Base-by-base conservation (phyloP, 768 basidiomycete genomes). In the Naganishia vishniacii region DNA sequence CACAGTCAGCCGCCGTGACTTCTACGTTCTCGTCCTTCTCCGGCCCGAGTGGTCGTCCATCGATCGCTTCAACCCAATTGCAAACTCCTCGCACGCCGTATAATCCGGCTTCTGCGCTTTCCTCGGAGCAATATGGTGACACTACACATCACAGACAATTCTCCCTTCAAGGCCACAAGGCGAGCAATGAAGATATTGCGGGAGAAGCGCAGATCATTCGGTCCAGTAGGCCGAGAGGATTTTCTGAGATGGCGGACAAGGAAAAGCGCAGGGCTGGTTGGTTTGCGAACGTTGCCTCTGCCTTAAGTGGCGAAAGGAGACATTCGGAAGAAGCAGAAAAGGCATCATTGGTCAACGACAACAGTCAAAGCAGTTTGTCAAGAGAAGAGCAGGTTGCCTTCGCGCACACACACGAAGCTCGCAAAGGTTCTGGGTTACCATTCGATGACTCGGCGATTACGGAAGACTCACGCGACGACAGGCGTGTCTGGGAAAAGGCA, bases 151-250 rank as follows among this genome's bases (percentile, higher is more conserved):
- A 31, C 0, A 28, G 49, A 9, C 49, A 51, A 34, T 32, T 18
- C 29, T 51, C 49, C 7, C 49, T 51, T n/a, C 49, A 51, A 20
- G 49, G 28, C 3, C 31, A 26, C 6, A 9, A 7, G 7, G 6
- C 45, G 18, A 18, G 15, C 18, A 7, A 6, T 37, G 34, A 37
- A 37, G 34, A 37, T 7, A 37, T 7, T n/a, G n/a, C n/a, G 34
- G 34, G 8, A 37, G 8, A 37, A 37, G 34, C 34, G 15, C 34
- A 37, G 7, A 37, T 37, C 34, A 37, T 37, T 7, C 15, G 34
- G 34, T 37, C 34, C n/a, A n/a, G n/a, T n/a, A 51, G 32, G 26
- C 56, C 56, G 16, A 42, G 56, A 59, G 56, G 56, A 3, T 25
- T 25, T 3, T 59, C 56, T 5, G 56, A 59, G 23, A 37, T 34